A percentile compares a stretch with the other conserved stretches of the same genome.
Conservation (phyloP, 331 rosid species). For the Pyracantha coccinea region DNA sequence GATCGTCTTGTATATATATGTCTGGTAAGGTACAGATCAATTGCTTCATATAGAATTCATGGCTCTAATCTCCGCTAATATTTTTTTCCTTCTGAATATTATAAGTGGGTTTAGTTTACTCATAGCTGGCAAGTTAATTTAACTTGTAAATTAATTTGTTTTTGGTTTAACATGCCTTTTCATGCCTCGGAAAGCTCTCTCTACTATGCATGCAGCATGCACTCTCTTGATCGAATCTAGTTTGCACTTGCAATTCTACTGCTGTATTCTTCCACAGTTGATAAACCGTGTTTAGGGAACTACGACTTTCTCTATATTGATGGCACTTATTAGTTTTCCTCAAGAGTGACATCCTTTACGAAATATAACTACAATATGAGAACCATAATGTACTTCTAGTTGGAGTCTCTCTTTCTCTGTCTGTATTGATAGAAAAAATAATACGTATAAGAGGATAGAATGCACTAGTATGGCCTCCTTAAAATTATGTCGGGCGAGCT, state of each 20-base stretch:
- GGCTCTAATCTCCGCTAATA: neutral
- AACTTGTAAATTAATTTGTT: neutral
- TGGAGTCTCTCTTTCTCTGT: too few relatives aligned
- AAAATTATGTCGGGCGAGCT: too few relatives aligned
- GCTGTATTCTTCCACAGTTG: neutral
- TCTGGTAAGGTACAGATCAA: neutral
- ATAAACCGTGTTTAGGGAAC: slow-evolving; percentile 15
- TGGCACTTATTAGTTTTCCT: neutral
- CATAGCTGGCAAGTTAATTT: neutral
- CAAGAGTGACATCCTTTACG: neutral
- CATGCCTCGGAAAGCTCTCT: neutral
- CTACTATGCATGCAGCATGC: neutral
- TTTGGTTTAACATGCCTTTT: neutral
- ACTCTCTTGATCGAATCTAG: neutral
- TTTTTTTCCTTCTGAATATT: neutral
- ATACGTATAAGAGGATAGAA: too few relatives aligned
- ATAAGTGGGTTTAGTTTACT: neutral
- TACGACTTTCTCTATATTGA: neutral
- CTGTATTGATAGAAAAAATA: too few relatives aligned
- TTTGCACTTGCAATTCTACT: neutral
- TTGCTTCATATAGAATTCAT: neutral
- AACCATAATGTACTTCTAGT: too few relatives aligned
- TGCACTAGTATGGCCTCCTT: too few relatives aligned
- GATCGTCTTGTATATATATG: neutral
- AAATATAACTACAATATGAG: too few relatives aligned